Conservation (phyloP, 148 eudicot species). For the Vaccinium corymbosum region DNA sequence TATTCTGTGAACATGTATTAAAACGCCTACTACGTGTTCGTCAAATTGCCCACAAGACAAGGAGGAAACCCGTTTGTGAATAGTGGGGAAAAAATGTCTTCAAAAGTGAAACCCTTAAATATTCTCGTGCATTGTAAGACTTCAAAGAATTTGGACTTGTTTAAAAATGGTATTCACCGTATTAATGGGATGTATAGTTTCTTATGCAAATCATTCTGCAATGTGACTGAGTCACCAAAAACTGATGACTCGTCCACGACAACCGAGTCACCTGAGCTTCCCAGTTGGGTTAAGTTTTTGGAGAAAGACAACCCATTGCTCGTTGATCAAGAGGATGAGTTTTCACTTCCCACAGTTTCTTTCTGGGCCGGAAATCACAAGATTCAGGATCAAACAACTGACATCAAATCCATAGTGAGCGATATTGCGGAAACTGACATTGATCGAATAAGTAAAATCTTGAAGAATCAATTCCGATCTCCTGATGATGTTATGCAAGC, state of each 20-base stretch:
- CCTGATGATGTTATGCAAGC: conserved; percentile 41
- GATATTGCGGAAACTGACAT: conserved; percentile 43
- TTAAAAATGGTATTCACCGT: not conserved
- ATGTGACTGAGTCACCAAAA: conserved; percentile 25
- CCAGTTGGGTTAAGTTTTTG: conserved; percentile 60
- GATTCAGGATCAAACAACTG: conserved; percentile 26
- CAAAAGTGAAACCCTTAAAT: conserved; percentile 16
- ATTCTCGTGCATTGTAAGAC: not conserved
- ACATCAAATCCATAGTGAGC: conserved; percentile 32
- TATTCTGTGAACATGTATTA: not conserved
- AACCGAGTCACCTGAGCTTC: conserved; percentile 69
- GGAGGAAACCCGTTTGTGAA: not conserved
- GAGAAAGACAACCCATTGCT: conserved; percentile 28
- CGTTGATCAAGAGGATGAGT: conserved; percentile 46
- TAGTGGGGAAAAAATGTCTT: conserved; percentile 6
- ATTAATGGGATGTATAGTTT: not conserved
- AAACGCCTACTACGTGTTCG: not conserved
- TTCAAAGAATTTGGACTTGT: not conserved
- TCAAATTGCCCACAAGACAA: not conserved
- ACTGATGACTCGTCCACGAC: conserved; percentile 17
- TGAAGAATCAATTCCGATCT: conserved; percentile 43
- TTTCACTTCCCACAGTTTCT: conserved; percentile 52
- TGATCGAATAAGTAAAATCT: conserved; percentile 43
- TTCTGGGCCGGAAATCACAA: conserved; percentile 53
- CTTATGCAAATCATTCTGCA: conserved; percentile 30